Conservation (phyloP, 768 basidiomycete species). For the Boletus coccyginus region DNA sequence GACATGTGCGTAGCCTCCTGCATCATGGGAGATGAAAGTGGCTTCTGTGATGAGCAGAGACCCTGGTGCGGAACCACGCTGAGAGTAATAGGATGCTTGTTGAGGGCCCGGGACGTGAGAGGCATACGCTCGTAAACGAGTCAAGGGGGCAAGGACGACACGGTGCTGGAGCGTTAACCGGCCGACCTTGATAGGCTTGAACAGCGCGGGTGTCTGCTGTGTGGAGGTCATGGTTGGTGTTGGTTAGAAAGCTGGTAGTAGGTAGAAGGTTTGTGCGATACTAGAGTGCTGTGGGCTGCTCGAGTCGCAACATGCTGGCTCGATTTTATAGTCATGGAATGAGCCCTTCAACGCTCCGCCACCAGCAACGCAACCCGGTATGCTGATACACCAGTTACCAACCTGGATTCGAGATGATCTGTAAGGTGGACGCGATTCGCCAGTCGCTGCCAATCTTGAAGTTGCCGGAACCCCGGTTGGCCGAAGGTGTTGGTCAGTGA, state of each 20-base stretch:
- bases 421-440: not conserved
- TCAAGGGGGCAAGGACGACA: constrained; percentile 52
- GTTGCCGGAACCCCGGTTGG: too few relatives aligned
- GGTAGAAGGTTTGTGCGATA: not conserved
- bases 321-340: not conserved
- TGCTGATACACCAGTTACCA: too few relatives aligned
- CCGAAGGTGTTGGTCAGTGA: not conserved
- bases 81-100: constrained; percentile 43
- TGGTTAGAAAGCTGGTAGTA: not conserved
- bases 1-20: too few relatives aligned
- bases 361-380: too few relatives aligned
- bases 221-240: not conserved
- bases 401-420: not conserved
- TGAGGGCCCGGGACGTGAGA: constrained; percentile 36
- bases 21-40: too few relatives aligned
- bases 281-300: not conserved
- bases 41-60: constrained; percentile 14
- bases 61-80: constrained; percentile 46
- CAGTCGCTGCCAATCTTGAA: too few relatives aligned
- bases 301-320: not conserved
- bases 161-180: constrained; percentile 42
- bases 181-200: constrained; percentile 46
- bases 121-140: constrained; percentile 40
- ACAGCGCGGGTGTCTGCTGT: constrained; percentile 30
- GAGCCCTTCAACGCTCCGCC: too few relatives aligned